These are phyloP conservation scores for Kurtzmaniella natalensis DNA, from an alignment of 1,139 yeast genomes.

Conservation along the genomic window DNA sequence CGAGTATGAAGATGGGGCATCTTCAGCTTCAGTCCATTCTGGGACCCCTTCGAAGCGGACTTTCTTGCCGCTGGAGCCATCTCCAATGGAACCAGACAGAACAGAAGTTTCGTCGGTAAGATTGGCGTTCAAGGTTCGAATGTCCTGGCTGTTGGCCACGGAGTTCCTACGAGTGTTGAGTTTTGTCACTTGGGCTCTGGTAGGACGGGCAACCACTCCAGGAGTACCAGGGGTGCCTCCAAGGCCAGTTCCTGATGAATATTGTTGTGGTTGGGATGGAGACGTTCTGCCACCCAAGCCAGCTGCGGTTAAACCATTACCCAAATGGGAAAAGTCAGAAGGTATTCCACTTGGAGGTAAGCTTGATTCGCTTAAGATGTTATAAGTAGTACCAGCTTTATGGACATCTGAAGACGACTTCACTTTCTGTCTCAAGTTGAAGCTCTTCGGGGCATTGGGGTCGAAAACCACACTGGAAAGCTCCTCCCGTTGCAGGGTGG, in stretches of 20 bases:
- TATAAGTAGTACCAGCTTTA: conserved; percentile 8
- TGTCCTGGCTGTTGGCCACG: conserved; percentile 8
- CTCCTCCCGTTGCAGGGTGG: conserved; percentile 37
- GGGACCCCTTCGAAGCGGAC: conserved; percentile 54
- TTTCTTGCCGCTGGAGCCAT: conserved; percentile 22
- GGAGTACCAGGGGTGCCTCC: conserved; percentile 4
- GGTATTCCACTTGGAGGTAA: conserved; percentile 2
- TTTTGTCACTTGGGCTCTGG: conserved; percentile 31
- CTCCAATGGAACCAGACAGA: conserved; percentile 6
- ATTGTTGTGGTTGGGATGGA: background rate
- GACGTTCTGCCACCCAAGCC: conserved; percentile 1
- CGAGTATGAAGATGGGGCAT: conserved; percentile 49
- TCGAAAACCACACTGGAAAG: conserved; percentile 37
- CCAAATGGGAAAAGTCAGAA: background rate
- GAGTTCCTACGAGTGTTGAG: conserved; percentile 28
- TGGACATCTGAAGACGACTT: conserved; percentile 1
- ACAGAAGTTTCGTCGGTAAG: conserved; percentile 4
- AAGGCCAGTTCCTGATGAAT: background rate
- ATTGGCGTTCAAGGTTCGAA: conserved; percentile 6
- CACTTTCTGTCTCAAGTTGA: conserved; percentile 16
- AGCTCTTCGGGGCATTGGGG: conserved; percentile 34
- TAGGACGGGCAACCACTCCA: conserved; percentile 5
- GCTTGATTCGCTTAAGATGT: conserved; percentile 4
- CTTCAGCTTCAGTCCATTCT: conserved; percentile 50
- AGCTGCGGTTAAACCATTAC: conserved; percentile 1